phyloP scores from a whole-genome alignment of 2,329 filamentous ascomycete genomes.

The Lasiodiplodia sp. region DNA sequence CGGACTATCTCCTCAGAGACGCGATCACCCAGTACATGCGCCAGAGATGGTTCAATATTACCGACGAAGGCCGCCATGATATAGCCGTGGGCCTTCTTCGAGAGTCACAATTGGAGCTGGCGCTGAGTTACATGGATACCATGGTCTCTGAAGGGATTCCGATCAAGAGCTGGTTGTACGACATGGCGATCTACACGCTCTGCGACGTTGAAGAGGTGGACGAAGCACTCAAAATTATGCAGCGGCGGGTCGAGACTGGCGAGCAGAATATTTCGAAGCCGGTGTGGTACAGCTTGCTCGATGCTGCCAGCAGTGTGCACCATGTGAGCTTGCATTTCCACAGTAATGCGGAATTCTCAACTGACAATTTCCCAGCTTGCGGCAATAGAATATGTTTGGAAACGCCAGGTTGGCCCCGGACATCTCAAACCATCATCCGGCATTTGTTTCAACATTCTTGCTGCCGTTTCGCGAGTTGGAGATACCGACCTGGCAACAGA shows the following conservation, averaged over 20 bases:
- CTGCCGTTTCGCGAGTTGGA: conserved; percentile 71
- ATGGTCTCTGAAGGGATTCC: conserved; percentile 65
- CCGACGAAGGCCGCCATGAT: conserved; percentile 68
- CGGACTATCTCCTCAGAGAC: conserved; percentile 79
- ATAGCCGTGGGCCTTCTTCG: conserved; percentile 77
- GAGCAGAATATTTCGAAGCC: conserved; percentile 33
- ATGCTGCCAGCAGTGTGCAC: conserved; percentile 70
- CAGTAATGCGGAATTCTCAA: no score
- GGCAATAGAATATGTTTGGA: conserved; percentile 76
- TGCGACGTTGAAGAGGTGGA: conserved; percentile 76
- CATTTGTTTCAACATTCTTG: conserved; percentile 72
- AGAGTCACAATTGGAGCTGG: conserved; percentile 83
- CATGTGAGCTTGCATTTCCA: conserved; percentile 54
- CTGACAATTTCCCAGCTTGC: conserved; percentile 57
- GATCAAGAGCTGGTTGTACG: conserved; percentile 77
- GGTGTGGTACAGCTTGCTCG: conserved; percentile 77
- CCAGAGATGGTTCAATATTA: conserved; percentile 72
- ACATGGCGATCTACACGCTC: conserved; percentile 77
- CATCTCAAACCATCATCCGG: conserved; percentile 70
- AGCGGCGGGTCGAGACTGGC: conserved; percentile 35
- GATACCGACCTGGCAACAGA: conserved; percentile 74
- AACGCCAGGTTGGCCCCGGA: conserved; percentile 64
- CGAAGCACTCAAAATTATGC: conserved; percentile 74
- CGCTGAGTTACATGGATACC: conserved; percentile 71
- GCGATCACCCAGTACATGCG: conserved; percentile 77